Base-by-base conservation (phyloP, 2,329 filamentous ascomycete genomes). In the Penicillium sp. region DNA sequence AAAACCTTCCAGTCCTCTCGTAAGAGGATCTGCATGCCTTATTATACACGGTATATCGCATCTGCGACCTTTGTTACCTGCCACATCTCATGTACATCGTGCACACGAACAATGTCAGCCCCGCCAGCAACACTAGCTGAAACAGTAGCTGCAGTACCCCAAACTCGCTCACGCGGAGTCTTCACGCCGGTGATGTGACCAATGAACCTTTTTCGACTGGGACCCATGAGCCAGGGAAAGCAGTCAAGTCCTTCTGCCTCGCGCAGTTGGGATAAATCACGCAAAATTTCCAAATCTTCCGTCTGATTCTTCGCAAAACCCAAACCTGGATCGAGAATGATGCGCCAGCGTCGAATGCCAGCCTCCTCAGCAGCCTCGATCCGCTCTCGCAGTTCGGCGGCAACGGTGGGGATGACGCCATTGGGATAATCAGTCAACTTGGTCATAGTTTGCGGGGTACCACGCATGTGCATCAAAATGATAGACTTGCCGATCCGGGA, bases 381-480 rank as follows among this genome's bases (percentile, higher is more conserved):
- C 14, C 92, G 88, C 8, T 76, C 80, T 2, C 82, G 77, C 5
- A 97, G 83, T 74, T 96, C 92, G 1, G 70, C 64, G 5, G 82
- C 84, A 3, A 96, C 80, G 9, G 83, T 85, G 0, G 79, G 70
- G 18, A 93, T 76, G 21, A 96, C 73, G 2, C 87, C 89, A 13
- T 81, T 75, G 0, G 87, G 85, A 69, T 96, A 96, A 44, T 83
- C 73, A 40, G 85, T 85, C 5, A 90, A 74, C 24, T 76, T 76
- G 59, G 80, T 86, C 92, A 97, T 97, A 2, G 89, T 96, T 47
- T 83, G 82, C 0, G 92, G 91, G 3, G 86, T 90, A 47, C 92
- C 92, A 64, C 92, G 90, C 90, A 94, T 96, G 77, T 97, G 92
- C 91, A 95, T 96, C 48, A 97, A 81, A 60, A 87, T 81, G 28